Conservation (phyloP, 306 rosid species). For the Inga laurina region DNA sequence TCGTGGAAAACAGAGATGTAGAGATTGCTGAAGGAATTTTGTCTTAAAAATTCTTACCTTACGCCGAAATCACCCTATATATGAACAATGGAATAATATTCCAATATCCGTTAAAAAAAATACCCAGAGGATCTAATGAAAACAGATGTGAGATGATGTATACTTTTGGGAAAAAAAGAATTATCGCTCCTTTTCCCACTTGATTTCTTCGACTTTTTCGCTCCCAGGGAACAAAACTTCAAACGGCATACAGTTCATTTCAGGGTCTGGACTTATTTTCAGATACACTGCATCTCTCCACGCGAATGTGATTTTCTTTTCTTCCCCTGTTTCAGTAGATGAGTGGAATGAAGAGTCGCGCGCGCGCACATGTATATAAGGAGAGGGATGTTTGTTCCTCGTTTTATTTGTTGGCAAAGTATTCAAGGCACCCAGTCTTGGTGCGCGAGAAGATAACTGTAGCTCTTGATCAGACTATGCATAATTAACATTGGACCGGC, state of each 20-base stretch:
- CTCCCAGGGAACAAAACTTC: constrained; percentile 39
- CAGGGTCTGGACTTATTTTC: constrained; percentile 32
- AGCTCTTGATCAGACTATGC: background rate
- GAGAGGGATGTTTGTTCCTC: background rate
- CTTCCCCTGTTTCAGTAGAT: background rate
- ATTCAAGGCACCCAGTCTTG: background rate
- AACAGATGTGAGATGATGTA: background rate
- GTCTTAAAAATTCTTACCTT: background rate
- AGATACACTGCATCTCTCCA: background rate
- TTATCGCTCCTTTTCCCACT: constrained; percentile 74
- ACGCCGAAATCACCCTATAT: background rate
- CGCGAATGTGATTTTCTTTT: background rate
- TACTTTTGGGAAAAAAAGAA: background rate
- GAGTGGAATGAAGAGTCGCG: background rate
- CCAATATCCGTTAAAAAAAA: background rate
- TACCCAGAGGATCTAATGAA: background rate
- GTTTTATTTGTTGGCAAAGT: background rate
- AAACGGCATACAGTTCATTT: constrained; percentile 42
- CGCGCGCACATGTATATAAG: background rate
- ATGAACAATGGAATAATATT: background rate
- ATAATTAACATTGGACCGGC: background rate
- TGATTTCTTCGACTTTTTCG: constrained; percentile 41
- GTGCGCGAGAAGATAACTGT: background rate
- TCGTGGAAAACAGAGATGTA: background rate
- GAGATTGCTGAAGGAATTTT: background rate